These are phyloP conservation scores for Penicillium crystallinum DNA, from an alignment of 495 filamentous ascomycete genomes.

Conservation along the genomic window DNA sequence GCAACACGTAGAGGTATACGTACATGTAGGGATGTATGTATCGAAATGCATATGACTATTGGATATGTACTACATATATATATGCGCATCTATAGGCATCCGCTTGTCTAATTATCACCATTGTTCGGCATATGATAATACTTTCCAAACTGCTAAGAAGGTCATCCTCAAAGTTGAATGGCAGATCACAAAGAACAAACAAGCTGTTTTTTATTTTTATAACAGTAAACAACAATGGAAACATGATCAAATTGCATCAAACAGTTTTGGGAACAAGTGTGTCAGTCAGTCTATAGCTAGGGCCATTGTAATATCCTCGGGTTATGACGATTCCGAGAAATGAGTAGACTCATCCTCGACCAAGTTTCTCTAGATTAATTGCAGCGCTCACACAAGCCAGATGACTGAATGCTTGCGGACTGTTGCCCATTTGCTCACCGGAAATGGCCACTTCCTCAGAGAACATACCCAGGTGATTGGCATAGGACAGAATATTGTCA, in stretches of 20 bases:
- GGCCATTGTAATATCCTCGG: not conserved
- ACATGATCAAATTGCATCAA: not conserved
- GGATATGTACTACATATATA: too few relatives aligned
- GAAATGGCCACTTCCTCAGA: constrained; percentile 66
- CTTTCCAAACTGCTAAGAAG: too few relatives aligned
- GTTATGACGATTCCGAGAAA: not conserved
- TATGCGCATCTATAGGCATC: not conserved
- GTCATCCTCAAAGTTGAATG: not conserved
- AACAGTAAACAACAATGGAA: not conserved
- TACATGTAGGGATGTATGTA: too few relatives aligned
- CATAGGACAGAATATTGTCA: constrained; percentile 68
- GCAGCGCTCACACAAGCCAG: constrained; percentile 66
- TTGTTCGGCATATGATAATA: too few relatives aligned
- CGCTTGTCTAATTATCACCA: too few relatives aligned
- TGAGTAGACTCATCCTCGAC: constrained; percentile 1
- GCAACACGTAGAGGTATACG: too few relatives aligned
- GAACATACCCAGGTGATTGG: constrained; percentile 71
- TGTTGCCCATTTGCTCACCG: constrained; percentile 71
- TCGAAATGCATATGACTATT: too few relatives aligned
- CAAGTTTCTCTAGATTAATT: constrained; percentile 56
- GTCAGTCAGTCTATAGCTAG: constrained; percentile 3
- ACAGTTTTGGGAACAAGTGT: not conserved
- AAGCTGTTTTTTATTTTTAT: not conserved
- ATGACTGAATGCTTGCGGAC: constrained; percentile 70
- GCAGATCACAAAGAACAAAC: not conserved